Percentiles rank a stretch among this genome's conserved stretches.
These are phyloP conservation scores for Lagenidium sp. DNA, from an alignment of 352 stramenopile genomes.

Conservation along the genomic window DNA sequence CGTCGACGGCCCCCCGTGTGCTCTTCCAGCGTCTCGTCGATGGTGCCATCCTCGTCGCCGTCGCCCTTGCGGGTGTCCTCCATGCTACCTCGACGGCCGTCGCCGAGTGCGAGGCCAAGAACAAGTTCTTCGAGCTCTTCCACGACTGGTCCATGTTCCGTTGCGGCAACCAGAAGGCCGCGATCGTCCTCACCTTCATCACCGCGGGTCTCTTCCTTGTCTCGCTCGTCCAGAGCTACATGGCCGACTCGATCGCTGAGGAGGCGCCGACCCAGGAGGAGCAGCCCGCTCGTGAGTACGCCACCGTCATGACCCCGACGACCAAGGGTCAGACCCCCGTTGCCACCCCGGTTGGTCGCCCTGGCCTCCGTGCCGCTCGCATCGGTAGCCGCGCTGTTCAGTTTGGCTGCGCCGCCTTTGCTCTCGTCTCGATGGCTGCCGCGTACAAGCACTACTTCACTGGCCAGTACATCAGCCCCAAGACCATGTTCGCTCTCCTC, in stretches of 20 bases:
- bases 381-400: slow-evolving; percentile 21
- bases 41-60: slow-evolving; percentile 10
- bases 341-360: slow-evolving; percentile 14
- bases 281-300: no score
- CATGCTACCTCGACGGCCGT: slow-evolving; percentile 19
- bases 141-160: slow-evolving; percentile 30
- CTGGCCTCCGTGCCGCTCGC: slow-evolving; percentile 19
- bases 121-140: slow-evolving; percentile 32
- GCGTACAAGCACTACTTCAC: slow-evolving; percentile 40
- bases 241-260: slow-evolving; percentile 18
- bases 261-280: no score
- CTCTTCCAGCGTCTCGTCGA: slow-evolving; percentile 26
- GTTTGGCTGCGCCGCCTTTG: slow-evolving; percentile 21
- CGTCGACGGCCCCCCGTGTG: slow-evolving; percentile 10
- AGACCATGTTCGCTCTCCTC: slow-evolving; percentile 30
- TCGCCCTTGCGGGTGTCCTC: slow-evolving; percentile 27
- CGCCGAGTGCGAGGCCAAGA: slow-evolving; percentile 28
- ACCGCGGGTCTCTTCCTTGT: slow-evolving; percentile 23
- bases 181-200: slow-evolving; percentile 31
- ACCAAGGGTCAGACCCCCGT: slow-evolving; percentile 1
- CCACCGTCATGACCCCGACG: slow-evolving; percentile 15
- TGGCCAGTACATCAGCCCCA: slow-evolving; percentile 30
- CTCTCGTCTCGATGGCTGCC: slow-evolving; percentile 18
- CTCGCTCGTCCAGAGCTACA: slow-evolving; percentile 24
- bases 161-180: slow-evolving; percentile 26